A percentile compares a stretch with the other conserved stretches of the same genome.
phyloP scores from a whole-genome alignment of 257 asterid species.

The Eucommia ulmoides region DNA sequence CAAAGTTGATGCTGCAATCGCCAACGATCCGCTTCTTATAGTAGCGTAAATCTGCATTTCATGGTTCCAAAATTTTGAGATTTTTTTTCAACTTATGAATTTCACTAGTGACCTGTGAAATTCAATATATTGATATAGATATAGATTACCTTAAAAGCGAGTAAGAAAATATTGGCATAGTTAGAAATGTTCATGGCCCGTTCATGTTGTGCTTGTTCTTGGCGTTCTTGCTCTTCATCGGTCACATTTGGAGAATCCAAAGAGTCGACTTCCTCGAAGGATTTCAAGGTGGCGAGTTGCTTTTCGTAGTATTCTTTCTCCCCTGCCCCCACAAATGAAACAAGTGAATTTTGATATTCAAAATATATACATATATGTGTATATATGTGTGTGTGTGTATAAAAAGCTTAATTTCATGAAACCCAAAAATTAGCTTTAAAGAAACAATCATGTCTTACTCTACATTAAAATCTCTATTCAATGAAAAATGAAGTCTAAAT shows the following conservation, averaged over 20 bases:
- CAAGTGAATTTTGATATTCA: neutral
- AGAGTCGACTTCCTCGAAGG: slow-evolving; percentile 63
- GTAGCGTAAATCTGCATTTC: slow-evolving; percentile 44
- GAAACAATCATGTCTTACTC: too few species aligned
- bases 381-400: too few species aligned
- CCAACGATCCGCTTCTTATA: slow-evolving; percentile 50
- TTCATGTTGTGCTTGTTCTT: slow-evolving; percentile 43
- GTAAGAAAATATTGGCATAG: slow-evolving; percentile 56
- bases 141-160: slow-evolving; percentile 39
- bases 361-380: too few species aligned
- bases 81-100: too few species aligned
- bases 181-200: slow-evolving; percentile 60
- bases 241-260: slow-evolving; percentile 21
- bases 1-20: slow-evolving; percentile 61
- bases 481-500: too few species aligned
- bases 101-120: too few species aligned
- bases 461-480: too few species aligned
- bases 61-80: too few species aligned
- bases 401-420: too few species aligned
- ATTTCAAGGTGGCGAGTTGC: slow-evolving; percentile 53
- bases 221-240: slow-evolving; percentile 34
- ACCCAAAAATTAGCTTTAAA: too few species aligned
- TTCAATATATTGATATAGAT: too few species aligned
- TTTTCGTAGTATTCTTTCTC: slow-evolving; percentile 62
- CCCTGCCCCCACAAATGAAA: slow-evolving; percentile 16